A percentile compares a stretch with the other conserved stretches of the same genome.
These are phyloP conservation scores for Ceratocystis huliohia DNA, from an alignment of 2,329 filamentous ascomycete species.

Conservation along the genomic window DNA sequence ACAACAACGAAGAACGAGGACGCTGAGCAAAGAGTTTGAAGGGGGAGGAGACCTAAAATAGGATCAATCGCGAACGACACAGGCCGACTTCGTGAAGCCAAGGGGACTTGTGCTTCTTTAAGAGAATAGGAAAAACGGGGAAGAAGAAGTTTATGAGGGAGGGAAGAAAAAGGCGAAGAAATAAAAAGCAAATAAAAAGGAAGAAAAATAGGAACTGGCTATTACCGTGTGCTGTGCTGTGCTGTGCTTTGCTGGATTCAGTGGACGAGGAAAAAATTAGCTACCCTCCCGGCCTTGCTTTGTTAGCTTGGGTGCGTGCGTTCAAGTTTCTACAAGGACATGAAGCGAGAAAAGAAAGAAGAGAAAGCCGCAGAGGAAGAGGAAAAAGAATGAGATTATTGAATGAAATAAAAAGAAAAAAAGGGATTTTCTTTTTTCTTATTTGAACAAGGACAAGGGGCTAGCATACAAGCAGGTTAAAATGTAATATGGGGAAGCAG, in stretches of 20 bases:
- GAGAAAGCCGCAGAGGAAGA: neutral
- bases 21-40: conserved; percentile 8
- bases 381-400: neutral
- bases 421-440: too few relatives aligned
- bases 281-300: neutral
- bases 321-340: neutral
- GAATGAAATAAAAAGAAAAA: conserved; percentile 6
- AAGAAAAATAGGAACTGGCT: neutral
- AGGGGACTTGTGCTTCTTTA: conserved; percentile 19
- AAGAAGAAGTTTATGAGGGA: neutral
- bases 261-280: neutral
- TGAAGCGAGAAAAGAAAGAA: conserved; percentile 5
- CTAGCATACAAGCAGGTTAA: too few relatives aligned
- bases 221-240: too few relatives aligned
- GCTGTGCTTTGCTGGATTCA: neutral
- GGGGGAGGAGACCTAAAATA: conserved; percentile 14
- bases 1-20: conserved; percentile 4
- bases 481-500: too few relatives aligned
- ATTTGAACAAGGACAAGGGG: neutral
- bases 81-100: conserved; percentile 14
- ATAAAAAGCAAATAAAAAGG: conserved; percentile 2
- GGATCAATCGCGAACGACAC: conserved; percentile 19
- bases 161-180: neutral
- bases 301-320: neutral
- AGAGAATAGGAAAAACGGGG: neutral